Conservation (phyloP, 2,329 filamentous ascomycete species). For the Microsporum canis region DNA sequence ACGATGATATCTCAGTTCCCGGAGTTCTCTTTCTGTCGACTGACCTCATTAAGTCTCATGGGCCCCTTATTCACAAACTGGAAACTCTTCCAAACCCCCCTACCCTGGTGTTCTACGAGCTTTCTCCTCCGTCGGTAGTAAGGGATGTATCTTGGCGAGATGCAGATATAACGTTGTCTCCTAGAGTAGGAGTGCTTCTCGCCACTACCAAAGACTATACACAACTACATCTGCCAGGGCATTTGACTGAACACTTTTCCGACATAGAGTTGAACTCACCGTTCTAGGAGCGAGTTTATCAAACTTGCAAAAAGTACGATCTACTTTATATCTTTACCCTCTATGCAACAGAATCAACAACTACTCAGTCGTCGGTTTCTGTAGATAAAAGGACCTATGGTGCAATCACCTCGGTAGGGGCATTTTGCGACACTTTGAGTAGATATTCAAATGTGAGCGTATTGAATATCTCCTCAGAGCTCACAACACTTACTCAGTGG, state of each 20-base stretch:
- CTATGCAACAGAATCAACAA: constrained; percentile 8
- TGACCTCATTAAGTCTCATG: constrained; percentile 20
- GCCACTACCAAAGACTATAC: constrained; percentile 61
- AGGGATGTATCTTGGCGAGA: constrained; percentile 12
- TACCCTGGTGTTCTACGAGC: constrained; percentile 19
- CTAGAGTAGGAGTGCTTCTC: constrained; percentile 55
- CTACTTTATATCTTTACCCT: constrained; percentile 50
- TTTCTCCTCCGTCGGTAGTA: background rate
- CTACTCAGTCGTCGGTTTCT: constrained; percentile 15
- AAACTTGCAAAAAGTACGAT: constrained; percentile 52
- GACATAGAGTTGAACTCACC: constrained; percentile 23
- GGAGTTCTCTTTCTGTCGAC: constrained; percentile 15
- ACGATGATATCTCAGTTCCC: background rate
- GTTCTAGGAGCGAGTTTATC: constrained; percentile 46
- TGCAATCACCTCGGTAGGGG: constrained; percentile 16
- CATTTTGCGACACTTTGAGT: constrained; percentile 19
- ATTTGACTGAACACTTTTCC: constrained; percentile 18
- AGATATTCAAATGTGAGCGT: constrained; percentile 3
- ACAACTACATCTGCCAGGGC: constrained; percentile 59
- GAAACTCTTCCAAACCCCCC: constrained; percentile 10
- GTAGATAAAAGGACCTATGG: constrained; percentile 12
- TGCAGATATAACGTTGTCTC: constrained; percentile 61
- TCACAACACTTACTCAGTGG: constrained; percentile 45
- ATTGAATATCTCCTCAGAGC: constrained; percentile 13
- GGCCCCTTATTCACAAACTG: constrained; percentile 12